A percentile compares a stretch with the other conserved stretches of the same genome.
Evolutionary conservation across 2,329 filamentous ascomycete species (phyloP).

Genomic region (Cryphonectria radicalis): DNA sequence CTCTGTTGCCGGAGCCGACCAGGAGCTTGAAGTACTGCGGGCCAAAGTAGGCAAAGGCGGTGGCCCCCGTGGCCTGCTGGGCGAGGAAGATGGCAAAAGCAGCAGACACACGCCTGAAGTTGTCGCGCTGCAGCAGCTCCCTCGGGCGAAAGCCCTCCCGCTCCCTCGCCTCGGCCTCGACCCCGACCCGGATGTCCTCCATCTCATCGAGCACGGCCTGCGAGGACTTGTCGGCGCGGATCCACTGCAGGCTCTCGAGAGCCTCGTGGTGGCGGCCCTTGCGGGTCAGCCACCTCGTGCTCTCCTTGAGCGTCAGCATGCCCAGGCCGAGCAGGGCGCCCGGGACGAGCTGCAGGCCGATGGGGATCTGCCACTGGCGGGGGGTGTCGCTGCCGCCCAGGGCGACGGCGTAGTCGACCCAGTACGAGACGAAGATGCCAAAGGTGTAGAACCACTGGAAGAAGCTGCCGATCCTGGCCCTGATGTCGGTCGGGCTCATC

Average conservation of each 20-base stretch:
- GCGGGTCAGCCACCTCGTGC: constrained; percentile 54
- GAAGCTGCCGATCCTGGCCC: constrained; percentile 47
- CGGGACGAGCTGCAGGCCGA: constrained; percentile 55
- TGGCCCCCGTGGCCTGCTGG: constrained; percentile 58
- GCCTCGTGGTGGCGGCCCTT: constrained; percentile 50
- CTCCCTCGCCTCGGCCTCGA: constrained; percentile 49
- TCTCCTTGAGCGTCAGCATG: constrained; percentile 53
- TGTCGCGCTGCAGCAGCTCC: constrained; percentile 51
- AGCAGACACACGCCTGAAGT: constrained; percentile 47
- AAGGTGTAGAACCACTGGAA: constrained; percentile 52
- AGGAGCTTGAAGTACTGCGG: constrained; percentile 59
- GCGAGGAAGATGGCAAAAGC: constrained; percentile 53
- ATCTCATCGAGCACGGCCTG: constrained; percentile 48
- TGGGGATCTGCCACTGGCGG: constrained; percentile 59
- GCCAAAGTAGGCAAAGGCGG: constrained; percentile 58
- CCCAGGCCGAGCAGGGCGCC: constrained; percentile 52
- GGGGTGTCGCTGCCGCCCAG: constrained; percentile 34
- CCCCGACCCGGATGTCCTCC: constrained; percentile 52
- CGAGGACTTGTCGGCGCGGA: constrained; percentile 48
- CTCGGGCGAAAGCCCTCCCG: constrained; percentile 47
- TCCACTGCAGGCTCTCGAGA: constrained; percentile 53
- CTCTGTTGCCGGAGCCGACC: constrained; percentile 48
- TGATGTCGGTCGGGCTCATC: constrained; percentile 51
- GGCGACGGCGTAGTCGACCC: constrained; percentile 52
- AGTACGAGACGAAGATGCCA: constrained; percentile 39